Conservation (phyloP, 2,329 filamentous ascomycete species). For the Aureobasidium sp. region DNA sequence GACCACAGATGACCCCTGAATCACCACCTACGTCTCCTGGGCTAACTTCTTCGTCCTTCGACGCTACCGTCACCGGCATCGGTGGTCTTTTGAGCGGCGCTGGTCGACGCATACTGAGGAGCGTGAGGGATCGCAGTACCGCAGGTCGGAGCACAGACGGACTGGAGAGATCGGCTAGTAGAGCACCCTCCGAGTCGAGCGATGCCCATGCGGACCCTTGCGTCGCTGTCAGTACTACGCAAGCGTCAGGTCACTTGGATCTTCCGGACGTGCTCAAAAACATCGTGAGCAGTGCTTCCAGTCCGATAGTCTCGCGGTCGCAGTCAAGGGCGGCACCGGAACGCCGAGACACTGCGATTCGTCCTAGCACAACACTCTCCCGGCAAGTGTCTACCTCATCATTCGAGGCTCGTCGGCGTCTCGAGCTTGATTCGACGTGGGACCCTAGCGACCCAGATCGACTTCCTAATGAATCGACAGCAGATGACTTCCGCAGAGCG, state of each 20-base stretch:
- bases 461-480: conserved; percentile 22
- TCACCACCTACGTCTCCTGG: conserved; percentile 35
- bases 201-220: conserved; percentile 58
- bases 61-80: conserved; percentile 33
- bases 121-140: conserved; percentile 32
- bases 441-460: conserved; percentile 16
- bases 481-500: conserved; percentile 25
- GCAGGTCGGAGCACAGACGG: conserved; percentile 38
- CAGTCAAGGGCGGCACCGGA: conserved; percentile 15
- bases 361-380: conserved; percentile 17
- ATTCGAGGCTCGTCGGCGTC: conserved; percentile 17
- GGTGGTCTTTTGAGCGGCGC: conserved; percentile 38
- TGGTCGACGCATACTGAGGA: conserved; percentile 38
- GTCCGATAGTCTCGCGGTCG: conserved; percentile 20
- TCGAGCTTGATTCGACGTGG: conserved; percentile 18
- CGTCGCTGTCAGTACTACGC: conserved; percentile 53
- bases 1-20: conserved; percentile 19
- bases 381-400: conserved; percentile 15
- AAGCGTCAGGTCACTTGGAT: conserved; percentile 52
- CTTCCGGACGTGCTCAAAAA: conserved; percentile 39
- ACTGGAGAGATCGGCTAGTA: conserved; percentile 56
- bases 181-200: conserved; percentile 47
- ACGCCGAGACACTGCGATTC: conserved; percentile 17
- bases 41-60: conserved; percentile 37
- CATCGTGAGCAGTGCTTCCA: conserved; percentile 23